Evolutionary conservation across 2,329 filamentous ascomycete species (phyloP), one percentile per base, ranked within the genome.

Genomic region (Tolypocladium nubicola): DNA sequence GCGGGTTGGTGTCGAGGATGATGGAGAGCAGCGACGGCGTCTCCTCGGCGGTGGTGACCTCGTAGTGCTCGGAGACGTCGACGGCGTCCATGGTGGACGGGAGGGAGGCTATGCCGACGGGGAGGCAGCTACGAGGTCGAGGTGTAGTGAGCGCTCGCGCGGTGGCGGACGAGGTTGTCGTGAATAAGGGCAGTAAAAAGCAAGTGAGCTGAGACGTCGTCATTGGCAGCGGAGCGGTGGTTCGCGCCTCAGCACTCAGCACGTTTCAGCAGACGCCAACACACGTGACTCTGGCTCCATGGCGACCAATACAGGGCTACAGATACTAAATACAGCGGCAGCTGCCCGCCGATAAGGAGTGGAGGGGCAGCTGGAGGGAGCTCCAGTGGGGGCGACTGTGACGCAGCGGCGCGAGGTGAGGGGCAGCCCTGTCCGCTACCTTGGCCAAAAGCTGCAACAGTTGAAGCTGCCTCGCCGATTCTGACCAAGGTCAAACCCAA

Each of bases 1-100:
- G 88, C 2, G 94, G 94, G 70, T 99, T 99, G 33, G 93, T 97
- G 76, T 99, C 94, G 75, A 99, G 82, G 67, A 99, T 81, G 66
- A 99, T 86, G 64, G 90, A 88, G 55, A 97, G 84, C 40, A 99
- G 85, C 16, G 93, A 96, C 0, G 94, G 90, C 6, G 81, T 76
- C 61, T 83, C 81, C 57, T 78, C 80, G 55, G 73, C 77, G 50
- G 76, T 74, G 61, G 75, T 75, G 65, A 78, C 75, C 71, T 82
- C 79, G 71, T 84, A 84, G 72, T 84, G 82, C 58, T 81, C 79
- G 56, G 82, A 84, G 64, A 78, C 79, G 69, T 85, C 82, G 71
- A 76, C 73, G 64, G 71, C 72, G 65, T 76, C 73, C 81, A 84
- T 84, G 56, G 62, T 74, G 69, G 59, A 47, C 41, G 45, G 58